phyloP scores from a whole-genome alignment of 2,329 filamentous ascomycete species.

The Fusarium burgessii region DNA sequence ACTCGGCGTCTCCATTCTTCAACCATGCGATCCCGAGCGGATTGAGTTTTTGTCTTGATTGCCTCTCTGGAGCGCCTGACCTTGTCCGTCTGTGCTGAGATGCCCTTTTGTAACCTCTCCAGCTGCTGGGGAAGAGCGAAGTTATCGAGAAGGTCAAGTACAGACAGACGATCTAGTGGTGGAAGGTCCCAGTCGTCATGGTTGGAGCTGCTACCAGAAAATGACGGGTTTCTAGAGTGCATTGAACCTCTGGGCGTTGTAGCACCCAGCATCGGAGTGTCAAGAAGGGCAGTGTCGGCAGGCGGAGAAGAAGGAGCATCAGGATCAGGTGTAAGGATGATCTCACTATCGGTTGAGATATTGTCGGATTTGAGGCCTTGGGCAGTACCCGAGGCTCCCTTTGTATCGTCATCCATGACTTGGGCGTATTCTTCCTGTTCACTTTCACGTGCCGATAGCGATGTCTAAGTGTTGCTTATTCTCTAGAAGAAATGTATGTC shows the following conservation, averaged over 20 bases:
- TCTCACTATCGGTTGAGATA: conserved; percentile 52
- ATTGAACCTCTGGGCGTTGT: conserved; percentile 62
- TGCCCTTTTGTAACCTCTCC: conserved; percentile 87
- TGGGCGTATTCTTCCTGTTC: not conserved
- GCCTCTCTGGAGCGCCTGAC: conserved; percentile 85
- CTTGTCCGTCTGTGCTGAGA: conserved; percentile 86
- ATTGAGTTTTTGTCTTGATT: conserved; percentile 78
- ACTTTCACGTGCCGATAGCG: conserved; percentile 8
- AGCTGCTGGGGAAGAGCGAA: conserved; percentile 89
- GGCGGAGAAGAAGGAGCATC: conserved; percentile 55
- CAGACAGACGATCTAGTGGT: conserved; percentile 87
- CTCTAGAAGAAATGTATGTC: not conserved
- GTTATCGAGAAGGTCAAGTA: conserved; percentile 95
- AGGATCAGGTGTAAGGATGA: conserved; percentile 56
- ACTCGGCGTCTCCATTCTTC: conserved; percentile 92
- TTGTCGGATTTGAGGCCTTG: conserved; percentile 42
- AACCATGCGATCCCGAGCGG: conserved; percentile 88
- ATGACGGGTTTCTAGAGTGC: conserved; percentile 82
- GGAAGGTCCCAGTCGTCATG: conserved; percentile 93
- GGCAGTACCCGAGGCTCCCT: conserved; percentile 24
- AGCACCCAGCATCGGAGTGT: conserved; percentile 65
- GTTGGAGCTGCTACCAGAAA: conserved; percentile 86
- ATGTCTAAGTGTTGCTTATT: not conserved
- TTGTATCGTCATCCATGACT: conserved; percentile 47
- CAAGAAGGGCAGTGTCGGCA: conserved; percentile 57